Conservation (phyloP, 139 green algal genomes). For the Haematococcus sp. region DNA sequence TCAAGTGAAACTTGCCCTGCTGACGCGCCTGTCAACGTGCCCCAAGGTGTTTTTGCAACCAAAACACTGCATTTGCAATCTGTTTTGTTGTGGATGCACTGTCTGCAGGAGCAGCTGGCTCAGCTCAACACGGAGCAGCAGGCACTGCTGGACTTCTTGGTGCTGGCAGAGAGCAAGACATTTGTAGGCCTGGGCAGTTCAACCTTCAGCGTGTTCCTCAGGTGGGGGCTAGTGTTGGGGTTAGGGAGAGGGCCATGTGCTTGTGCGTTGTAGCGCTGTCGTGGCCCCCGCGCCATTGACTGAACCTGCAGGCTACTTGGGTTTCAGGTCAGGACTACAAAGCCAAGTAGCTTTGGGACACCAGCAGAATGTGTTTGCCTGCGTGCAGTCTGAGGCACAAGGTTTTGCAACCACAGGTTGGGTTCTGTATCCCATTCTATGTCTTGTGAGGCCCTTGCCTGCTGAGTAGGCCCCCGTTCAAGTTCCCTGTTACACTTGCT, state of each 20-base stretch:
- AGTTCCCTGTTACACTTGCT: too few relatives aligned
- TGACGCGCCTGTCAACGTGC: too few relatives aligned
- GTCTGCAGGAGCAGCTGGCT: slow-evolving; percentile 28
- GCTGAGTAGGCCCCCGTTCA: too few relatives aligned
- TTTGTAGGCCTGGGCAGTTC: slow-evolving; percentile 71
- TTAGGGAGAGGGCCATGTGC: slow-evolving; percentile 34
- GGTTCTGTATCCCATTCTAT: too few relatives aligned
- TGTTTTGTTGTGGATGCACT: too few relatives aligned
- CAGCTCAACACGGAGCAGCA: slow-evolving; percentile 65
- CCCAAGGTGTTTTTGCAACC: too few relatives aligned
- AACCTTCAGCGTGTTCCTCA: slow-evolving; percentile 67
- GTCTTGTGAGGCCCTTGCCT: too few relatives aligned
- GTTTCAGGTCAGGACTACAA: not conserved
- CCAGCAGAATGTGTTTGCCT: too few relatives aligned
- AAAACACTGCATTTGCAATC: too few relatives aligned
- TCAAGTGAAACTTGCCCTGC: too few relatives aligned
- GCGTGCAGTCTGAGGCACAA: too few relatives aligned
- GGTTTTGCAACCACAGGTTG: too few relatives aligned
- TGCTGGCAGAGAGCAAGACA: slow-evolving; percentile 45
- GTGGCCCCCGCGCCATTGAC: not conserved
- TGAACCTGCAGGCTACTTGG: not conserved
- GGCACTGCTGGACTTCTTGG: slow-evolving; percentile 69
- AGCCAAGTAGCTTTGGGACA: not conserved
- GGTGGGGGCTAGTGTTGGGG: slow-evolving; percentile 7
- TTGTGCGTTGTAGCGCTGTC: not conserved